Conservation (phyloP, 2,329 filamentous ascomycete genomes). For the Diaporthe velutina region DNA sequence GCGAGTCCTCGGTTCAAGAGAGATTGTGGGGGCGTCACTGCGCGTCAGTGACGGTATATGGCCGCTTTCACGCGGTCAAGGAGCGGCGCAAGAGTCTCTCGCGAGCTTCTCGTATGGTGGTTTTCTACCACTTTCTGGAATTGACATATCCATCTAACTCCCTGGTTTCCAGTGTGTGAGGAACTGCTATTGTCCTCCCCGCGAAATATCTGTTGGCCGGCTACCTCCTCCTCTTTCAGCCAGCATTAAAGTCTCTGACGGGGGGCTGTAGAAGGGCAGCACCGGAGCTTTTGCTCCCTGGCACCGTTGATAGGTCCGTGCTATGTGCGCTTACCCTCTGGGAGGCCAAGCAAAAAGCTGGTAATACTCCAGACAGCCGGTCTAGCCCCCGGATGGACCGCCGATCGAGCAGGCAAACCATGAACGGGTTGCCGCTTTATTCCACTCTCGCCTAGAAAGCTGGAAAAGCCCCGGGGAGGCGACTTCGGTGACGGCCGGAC, state of each 20-base stretch:
- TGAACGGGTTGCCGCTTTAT: slow-evolving; percentile 12
- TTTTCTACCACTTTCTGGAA: slow-evolving; percentile 14
- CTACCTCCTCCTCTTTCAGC: slow-evolving; percentile 44
- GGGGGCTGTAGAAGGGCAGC: slow-evolving; percentile 41
- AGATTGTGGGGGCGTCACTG: slow-evolving; percentile 28
- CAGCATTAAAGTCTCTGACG: slow-evolving; percentile 22
- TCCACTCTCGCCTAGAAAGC: background rate
- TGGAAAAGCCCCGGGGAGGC: background rate
- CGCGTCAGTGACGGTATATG: slow-evolving; percentile 1
- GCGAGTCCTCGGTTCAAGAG: slow-evolving; percentile 17
- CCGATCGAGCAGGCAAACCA: slow-evolving; percentile 32
- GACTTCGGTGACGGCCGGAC: background rate
- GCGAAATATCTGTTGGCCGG: slow-evolving; percentile 41
- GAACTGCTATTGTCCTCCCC: background rate
- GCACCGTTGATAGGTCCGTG: slow-evolving; percentile 47
- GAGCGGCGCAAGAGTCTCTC: background rate
- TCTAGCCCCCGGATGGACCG: slow-evolving; percentile 18
- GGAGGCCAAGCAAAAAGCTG: slow-evolving; percentile 28
- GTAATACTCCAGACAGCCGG: slow-evolving; percentile 18
- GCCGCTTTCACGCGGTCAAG: background rate
- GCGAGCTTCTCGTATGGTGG: slow-evolving; percentile 8
- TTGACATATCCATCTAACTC: slow-evolving; percentile 18
- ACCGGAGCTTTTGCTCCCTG: slow-evolving; percentile 53
- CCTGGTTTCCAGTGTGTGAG: background rate
- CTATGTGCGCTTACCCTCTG: slow-evolving; percentile 40